These are phyloP conservation scores for Colletotrichum theobromicola DNA, from an alignment of 2,329 filamentous ascomycete species.

Conservation along the genomic window DNA sequence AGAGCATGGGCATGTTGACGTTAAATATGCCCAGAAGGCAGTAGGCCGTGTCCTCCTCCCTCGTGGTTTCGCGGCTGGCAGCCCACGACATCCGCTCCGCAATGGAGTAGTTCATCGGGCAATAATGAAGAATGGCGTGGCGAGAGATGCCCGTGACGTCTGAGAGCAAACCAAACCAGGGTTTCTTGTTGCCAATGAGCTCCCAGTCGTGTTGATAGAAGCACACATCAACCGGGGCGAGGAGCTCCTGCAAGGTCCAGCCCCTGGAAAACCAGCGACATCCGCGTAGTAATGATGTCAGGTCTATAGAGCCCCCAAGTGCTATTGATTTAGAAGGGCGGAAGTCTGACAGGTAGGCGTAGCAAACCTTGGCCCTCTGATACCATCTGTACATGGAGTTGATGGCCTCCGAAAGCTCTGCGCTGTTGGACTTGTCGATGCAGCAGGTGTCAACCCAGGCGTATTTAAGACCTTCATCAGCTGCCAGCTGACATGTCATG, in stretches of 20 bases:
- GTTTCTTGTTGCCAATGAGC: accelerated
- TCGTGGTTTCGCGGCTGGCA: conserved; percentile 22
- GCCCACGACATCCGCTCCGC: conserved; percentile 31
- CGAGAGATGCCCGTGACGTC: background rate
- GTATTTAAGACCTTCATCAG: accelerated
- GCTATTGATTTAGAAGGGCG: accelerated
- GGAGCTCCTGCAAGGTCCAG: background rate
- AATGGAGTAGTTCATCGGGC: background rate
- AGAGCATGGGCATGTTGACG: conserved; percentile 29
- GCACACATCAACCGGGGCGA: background rate
- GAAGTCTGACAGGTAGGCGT: background rate
- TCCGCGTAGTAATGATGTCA: background rate
- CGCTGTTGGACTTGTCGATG: background rate
- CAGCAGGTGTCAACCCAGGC: background rate
- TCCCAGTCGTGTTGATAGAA: background rate
- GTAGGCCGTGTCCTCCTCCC: conserved; percentile 28
- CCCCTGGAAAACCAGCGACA: background rate
- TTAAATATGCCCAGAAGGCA: conserved; percentile 30
- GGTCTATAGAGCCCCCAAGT: no score
- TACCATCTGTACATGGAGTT: background rate
- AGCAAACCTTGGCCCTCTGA: accelerated
- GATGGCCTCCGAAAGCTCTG: background rate
- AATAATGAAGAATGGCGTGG: no score
- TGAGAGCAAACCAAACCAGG: background rate
- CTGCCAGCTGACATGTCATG: background rate